These are phyloP conservation scores for Groenewaldozyma sp. DNA, from an alignment of 1,139 yeast species.

Conservation along the genomic window DNA sequence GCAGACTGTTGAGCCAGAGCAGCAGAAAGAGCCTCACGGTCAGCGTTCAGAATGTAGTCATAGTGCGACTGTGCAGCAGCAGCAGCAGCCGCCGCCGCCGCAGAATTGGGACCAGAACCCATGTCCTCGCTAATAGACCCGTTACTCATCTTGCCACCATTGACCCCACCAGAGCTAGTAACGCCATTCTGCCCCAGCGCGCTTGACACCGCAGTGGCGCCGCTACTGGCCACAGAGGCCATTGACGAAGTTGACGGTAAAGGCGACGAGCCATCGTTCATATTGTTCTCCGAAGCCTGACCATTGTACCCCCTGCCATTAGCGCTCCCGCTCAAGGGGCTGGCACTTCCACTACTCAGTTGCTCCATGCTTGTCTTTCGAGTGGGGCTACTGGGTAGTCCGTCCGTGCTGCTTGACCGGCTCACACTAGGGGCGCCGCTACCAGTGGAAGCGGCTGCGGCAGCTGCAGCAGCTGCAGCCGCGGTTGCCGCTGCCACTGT, in stretches of 20 bases:
- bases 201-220: not conserved
- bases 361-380: no score
- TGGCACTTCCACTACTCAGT: conserved; percentile 22
- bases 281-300: no score
- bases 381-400: not conserved
- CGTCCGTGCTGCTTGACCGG: not conserved
- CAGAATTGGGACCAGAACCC: conserved; percentile 1
- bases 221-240: not conserved
- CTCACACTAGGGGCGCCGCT: conserved; percentile 1
- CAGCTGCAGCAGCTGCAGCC: not conserved
- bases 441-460: not conserved
- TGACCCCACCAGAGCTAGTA: no score
- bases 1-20: conserved; percentile 59
- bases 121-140: not conserved
- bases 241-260: not conserved
- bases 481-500: conserved; percentile 30
- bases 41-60: conserved; percentile 70
- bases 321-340: not conserved
- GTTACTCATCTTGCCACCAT: no score
- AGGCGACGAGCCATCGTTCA: conserved; percentile 1
- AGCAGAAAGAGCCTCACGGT: conserved; percentile 46
- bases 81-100: conserved; percentile 10
- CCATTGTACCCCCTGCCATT: no score
- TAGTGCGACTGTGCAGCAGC: conserved; percentile 24
- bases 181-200: not conserved